Evolutionary conservation across 805 yeast genomes (phyloP), one percentile per base, ranked within the genome.

Genomic region (Ogataea salicorniae): DNA sequence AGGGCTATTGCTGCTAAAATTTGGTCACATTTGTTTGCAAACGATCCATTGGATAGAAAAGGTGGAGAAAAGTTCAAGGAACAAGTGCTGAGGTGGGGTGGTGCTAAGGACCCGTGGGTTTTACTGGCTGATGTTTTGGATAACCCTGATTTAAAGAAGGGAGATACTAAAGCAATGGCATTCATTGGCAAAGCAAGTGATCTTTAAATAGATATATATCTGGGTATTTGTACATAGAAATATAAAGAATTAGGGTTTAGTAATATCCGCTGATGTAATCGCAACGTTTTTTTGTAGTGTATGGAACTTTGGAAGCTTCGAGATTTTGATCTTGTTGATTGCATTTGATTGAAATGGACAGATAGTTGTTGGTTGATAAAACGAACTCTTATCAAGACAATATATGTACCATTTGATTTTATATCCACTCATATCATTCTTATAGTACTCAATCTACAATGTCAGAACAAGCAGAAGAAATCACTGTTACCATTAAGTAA

Each of bases 61-160:
- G 83, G 84, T n/a, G 99, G 99, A 17, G 84, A 81, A 47, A 77
- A 77, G 55, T 87, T 89, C 63, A 80, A 77, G 54, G 68, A 80
- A 31, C 75, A 80, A 48, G 83, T 94, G 0, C 69, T 94, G 49
- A 79, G 79, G 59, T 92, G 97, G 97, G 99, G 99, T 20, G 99
- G 99, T 0, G 79, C 95, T 3, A 75, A 80, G 50, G 90, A 88
- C 59, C 95, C 98, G 0, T 89, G 97, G 95, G 70, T 72, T 18
- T 83, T 95, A 60, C 70, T 94, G 16, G 87, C 95, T 1, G 86
- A 85, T 48, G 90, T 86, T 3, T 69, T 94, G 44, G 89, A 83
- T 44, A 73, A 77, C 31, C 80, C 81, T 0, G 76, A 72, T 41
- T 67, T 90, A 40, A 70, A 71, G 3, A 68, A 71, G 23, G 97